A percentile compares a stretch with the other conserved stretches of the same genome.
Conservation (phyloP, 345 rosid genomes). For the Populus davidiana region DNA sequence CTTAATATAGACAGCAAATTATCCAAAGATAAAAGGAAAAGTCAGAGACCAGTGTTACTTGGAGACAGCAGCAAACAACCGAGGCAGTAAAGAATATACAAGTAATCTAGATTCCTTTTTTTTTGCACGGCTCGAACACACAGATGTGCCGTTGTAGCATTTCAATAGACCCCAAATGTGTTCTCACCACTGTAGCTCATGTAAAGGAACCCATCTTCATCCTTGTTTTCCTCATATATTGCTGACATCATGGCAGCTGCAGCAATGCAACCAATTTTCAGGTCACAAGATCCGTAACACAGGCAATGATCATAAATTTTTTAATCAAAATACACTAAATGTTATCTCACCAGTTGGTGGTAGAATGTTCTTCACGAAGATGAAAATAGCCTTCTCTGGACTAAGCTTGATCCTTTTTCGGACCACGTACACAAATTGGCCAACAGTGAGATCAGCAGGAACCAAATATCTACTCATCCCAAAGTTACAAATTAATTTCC, state of each 20-base stretch:
- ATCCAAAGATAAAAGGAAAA: background rate
- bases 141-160: background rate
- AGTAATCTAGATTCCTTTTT: conserved; percentile 16
- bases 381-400: conserved; percentile 82
- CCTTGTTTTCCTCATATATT: conserved; percentile 90
- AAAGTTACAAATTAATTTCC: conserved; percentile 1
- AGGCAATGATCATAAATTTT: background rate
- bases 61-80: background rate
- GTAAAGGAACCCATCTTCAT: conserved; percentile 95
- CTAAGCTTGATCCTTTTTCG: conserved; percentile 89
- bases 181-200: conserved; percentile 99
- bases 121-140: conserved; percentile 19
- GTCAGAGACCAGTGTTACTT: background rate
- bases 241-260: conserved; percentile 96
- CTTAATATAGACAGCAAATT: background rate
- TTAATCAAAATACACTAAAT: background rate
- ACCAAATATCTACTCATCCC: conserved; percentile 55
- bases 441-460: conserved; percentile 84
- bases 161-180: conserved; percentile 66
- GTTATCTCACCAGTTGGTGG: conserved; percentile 64
- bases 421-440: conserved; percentile 78
- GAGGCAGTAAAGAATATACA: conserved; percentile 30
- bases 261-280: background rate
- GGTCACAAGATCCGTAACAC: background rate
- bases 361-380: conserved; percentile 68